Percentiles rank a stretch among this genome's conserved stretches.
phyloP scores from a whole-genome alignment of 805 yeast species.

The Priceomyces castillae region DNA sequence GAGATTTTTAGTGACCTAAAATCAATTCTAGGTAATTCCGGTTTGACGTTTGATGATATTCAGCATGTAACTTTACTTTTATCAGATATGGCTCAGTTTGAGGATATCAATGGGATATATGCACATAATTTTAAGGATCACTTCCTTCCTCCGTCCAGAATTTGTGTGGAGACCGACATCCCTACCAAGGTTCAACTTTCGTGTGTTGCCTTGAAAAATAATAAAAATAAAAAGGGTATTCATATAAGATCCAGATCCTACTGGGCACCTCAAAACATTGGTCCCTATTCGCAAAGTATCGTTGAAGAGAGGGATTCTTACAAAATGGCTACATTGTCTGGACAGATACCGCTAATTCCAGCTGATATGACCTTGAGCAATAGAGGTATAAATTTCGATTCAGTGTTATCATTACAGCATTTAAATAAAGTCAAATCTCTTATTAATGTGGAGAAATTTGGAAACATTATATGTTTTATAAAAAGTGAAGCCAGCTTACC shows the following conservation, averaged over 20 bases:
- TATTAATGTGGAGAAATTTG: slow-evolving; percentile 43
- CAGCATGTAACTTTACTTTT: slow-evolving; percentile 62
- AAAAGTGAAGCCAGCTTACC: slow-evolving; percentile 30
- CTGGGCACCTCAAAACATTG: slow-evolving; percentile 99
- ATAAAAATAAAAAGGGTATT: slow-evolving; percentile 55
- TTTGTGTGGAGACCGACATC: slow-evolving; percentile 68
- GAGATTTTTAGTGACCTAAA: slow-evolving; percentile 49
- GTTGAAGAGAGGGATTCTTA: slow-evolving; percentile 39
- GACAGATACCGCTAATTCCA: slow-evolving; percentile 88
- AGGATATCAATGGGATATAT: slow-evolving; percentile 60
- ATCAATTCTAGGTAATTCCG: slow-evolving; percentile 25
- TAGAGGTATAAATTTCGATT: slow-evolving; percentile 26
- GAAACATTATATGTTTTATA: slow-evolving; percentile 55
- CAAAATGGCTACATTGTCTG: slow-evolving; percentile 64
- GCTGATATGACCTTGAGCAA: slow-evolving; percentile 52
- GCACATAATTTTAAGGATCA: slow-evolving; percentile 51
- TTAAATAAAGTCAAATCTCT: slow-evolving; percentile 60
- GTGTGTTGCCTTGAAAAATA: slow-evolving; percentile 43
- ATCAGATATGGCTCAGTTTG: slow-evolving; percentile 63
- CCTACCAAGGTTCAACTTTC: slow-evolving; percentile 57
- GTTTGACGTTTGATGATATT: slow-evolving; percentile 44
- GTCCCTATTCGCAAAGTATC: slow-evolving; percentile 91
- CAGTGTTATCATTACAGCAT: slow-evolving; percentile 70
- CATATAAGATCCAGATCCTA: slow-evolving; percentile 92
- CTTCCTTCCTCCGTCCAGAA: slow-evolving; percentile 79